Base-by-base conservation (phyloP, 2,329 filamentous ascomycete genomes). In the Colletotrichum sp. region DNA sequence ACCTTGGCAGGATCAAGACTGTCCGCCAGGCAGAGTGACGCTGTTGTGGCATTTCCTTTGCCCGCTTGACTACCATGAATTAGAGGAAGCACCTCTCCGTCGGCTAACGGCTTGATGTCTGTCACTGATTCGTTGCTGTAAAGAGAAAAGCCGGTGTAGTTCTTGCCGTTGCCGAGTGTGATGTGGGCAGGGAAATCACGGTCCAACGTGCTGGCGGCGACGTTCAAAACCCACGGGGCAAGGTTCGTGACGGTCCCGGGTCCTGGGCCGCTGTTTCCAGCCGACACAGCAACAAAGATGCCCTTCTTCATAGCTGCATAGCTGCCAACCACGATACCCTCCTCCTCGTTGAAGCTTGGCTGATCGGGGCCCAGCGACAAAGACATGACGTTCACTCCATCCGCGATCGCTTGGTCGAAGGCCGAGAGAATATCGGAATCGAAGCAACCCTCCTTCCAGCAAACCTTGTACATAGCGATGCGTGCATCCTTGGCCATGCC, bases 201-300 rank as follows among this genome's bases (percentile, higher is more conserved):
- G 55, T 75, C 72, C n/a, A 75, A 28, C 8, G 67, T 75, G 68
- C 68, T 75, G n/a, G 72, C 68, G 4, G 28, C 72, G 5, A 75
- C 72, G 13, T n/a, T 75, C 26, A 75, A n/a, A 26, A n/a, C 13
- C 72, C 72, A 75, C 0, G 72, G 72, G 6, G 60, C 34, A 13
- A 72, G 26, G 4, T 57, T 67, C 18, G 30, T 15, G 9, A 59
- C 43, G 24, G 57, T 70, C 10, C 55, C 52, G 3, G 28, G 5
- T n/a, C 32, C 28, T 3, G 67, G 60, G 9, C 71, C 64, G 8
- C 32, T 24, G 52, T 75, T 75, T 2, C 72, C 72, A 16, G 48
- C 72, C 7, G 61, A 36, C 8, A n/a, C 18, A 21, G 30, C 13
- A 9, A 75, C 67, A 12, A 75, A 67, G 36, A 75, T 61, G 5